phyloP scores from a whole-genome alignment of 1,284 basidiomycete species.

The Ceratorhiza oryzae-sativae region DNA sequence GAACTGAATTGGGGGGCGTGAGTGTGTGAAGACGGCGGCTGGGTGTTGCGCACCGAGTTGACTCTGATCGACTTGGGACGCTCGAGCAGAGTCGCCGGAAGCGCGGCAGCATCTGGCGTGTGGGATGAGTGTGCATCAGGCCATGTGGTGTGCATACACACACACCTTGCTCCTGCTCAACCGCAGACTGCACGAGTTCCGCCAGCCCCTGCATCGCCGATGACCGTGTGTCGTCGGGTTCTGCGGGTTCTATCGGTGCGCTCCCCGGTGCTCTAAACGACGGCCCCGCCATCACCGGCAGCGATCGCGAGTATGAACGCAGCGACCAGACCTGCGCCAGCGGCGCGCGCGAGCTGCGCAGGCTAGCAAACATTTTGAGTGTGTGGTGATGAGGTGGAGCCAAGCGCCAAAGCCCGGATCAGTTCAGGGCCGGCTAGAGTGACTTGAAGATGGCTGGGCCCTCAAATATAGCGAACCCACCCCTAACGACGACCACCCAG shows the following conservation, averaged over 20 bases:
- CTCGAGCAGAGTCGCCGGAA: slow-evolving; percentile 27
- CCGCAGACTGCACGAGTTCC: slow-evolving; percentile 23
- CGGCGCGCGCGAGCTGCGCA: slow-evolving; percentile 26
- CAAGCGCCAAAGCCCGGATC: slow-evolving; percentile 4
- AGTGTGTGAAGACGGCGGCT: not conserved
- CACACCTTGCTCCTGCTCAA: slow-evolving; percentile 29
- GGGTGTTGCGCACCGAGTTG: slow-evolving; percentile 12
- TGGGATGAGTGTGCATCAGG: slow-evolving; percentile 14
- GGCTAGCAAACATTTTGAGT: slow-evolving; percentile 25
- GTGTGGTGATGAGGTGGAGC: slow-evolving; percentile 18
- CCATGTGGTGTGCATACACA: no score
- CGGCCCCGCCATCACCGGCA: not conserved
- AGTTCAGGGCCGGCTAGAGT: slow-evolving; percentile 31
- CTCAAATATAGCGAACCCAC: slow-evolving; percentile 20
- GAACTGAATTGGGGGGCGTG: slow-evolving; percentile 2
- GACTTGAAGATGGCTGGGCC: not conserved
- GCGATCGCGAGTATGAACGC: slow-evolving; percentile 10
- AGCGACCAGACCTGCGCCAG: slow-evolving; percentile 9
- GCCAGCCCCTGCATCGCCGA: slow-evolving; percentile 19
- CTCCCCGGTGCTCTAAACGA: not conserved
- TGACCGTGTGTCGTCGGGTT: not conserved
- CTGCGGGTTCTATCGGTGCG: not conserved
- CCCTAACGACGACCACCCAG: slow-evolving; percentile 29
- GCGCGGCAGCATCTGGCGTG: slow-evolving; percentile 23
- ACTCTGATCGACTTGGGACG: not conserved